phyloP scores from a whole-genome alignment of 2,329 filamentous ascomycete genomes.

The Penicillium sp. region DNA sequence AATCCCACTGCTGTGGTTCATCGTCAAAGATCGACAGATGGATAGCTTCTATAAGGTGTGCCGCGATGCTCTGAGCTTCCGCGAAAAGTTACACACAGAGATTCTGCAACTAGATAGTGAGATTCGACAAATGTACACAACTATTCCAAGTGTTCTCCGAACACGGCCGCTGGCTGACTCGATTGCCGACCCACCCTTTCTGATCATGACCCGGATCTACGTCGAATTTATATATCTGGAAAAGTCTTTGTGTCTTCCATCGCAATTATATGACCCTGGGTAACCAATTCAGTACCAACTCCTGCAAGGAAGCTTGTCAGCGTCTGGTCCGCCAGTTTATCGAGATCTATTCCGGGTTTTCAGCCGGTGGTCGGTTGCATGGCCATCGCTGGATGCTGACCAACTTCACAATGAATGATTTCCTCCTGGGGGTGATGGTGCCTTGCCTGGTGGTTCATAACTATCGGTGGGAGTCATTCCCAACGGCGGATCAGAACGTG shows the following conservation, averaged over 20 bases:
- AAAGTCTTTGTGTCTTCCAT: conserved; percentile 31
- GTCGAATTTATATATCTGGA: conserved; percentile 24
- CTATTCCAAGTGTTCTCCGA: neutral
- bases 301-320: conserved; percentile 22
- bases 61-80: conserved; percentile 30
- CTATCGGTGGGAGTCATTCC: conserved; percentile 7
- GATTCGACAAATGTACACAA: neutral
- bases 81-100: conserved; percentile 17
- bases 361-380: conserved; percentile 25
- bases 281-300: neutral
- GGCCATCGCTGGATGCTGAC: conserved; percentile 27
- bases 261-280: conserved; percentile 28
- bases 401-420: conserved; percentile 30
- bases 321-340: conserved; percentile 24
- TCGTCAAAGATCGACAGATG: conserved; percentile 32
- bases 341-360: conserved; percentile 28
- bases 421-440: conserved; percentile 27
- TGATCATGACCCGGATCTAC: conserved; percentile 24
- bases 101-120: neutral
- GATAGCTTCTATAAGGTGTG: conserved; percentile 30
- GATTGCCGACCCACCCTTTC: conserved; percentile 21
- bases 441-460: conserved; percentile 26
- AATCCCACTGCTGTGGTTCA: conserved; percentile 22
- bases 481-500: neutral
- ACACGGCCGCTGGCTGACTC: conserved; percentile 24